These are phyloP conservation scores for Crucibulum laeve DNA, from an alignment of 768 basidiomycete species.

Conservation along the genomic window DNA sequence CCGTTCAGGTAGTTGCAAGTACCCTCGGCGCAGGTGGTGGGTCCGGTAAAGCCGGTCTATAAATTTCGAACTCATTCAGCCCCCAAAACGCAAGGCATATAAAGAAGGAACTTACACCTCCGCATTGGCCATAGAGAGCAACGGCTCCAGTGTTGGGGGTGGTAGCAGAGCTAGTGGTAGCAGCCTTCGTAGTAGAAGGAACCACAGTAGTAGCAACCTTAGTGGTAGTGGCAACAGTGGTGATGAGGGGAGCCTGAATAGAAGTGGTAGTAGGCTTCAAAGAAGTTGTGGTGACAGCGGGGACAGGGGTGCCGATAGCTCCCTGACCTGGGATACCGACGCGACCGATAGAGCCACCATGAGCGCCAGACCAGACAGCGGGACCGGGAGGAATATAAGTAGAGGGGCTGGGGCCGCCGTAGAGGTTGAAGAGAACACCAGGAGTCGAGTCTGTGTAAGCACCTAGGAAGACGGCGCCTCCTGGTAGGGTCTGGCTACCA, in stretches of 20 bases:
- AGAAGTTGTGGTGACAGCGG: neutral
- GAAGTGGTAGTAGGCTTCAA: neutral
- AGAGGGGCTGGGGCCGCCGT: conserved; percentile 14
- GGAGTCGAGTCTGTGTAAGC: conserved; percentile 24
- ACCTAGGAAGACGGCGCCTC: conserved; percentile 24
- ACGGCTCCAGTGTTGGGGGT: neutral
- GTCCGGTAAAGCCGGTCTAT: neutral
- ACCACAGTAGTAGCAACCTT: neutral
- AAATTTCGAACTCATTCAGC: neutral
- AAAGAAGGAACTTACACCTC: too few relatives aligned
- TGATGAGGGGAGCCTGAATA: too few relatives aligned
- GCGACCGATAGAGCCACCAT: conserved; percentile 18
- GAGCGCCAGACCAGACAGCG: conserved; percentile 23
- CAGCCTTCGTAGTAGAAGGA: neutral
- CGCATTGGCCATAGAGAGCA: neutral
- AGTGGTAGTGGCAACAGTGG: neutral
- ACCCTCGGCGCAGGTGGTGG: neutral
- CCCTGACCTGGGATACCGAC: conserved; percentile 12
- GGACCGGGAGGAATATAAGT: conserved; percentile 26
- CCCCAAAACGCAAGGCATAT: too few relatives aligned
- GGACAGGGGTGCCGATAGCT: conserved; percentile 1
- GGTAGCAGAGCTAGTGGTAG: neutral
- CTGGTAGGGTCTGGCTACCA: conserved; percentile 20
- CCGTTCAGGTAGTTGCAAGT: neutral
- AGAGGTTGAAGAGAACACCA: conserved; percentile 28